Percentiles rank a stretch among this genome's conserved stretches.
These are phyloP conservation scores for Colletotrichum echinochloae DNA, from an alignment of 2,329 filamentous ascomycete species.

Conservation along the genomic window DNA sequence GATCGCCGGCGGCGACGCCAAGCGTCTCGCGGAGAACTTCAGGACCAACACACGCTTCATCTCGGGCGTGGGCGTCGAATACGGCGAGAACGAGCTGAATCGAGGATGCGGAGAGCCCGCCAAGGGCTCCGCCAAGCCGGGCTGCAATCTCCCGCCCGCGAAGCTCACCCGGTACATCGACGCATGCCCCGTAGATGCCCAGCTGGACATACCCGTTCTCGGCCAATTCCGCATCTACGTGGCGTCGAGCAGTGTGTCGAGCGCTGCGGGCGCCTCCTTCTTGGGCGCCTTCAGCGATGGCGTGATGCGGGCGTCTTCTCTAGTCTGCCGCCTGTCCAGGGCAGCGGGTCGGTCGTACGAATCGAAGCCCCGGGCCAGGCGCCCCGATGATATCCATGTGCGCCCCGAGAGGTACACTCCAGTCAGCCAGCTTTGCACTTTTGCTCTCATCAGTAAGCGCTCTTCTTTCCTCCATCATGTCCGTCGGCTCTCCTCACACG, in stretches of 20 bases:
- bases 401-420: slow-evolving; percentile 76
- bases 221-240: slow-evolving; percentile 83
- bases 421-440: slow-evolving; percentile 69
- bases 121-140: slow-evolving; percentile 62
- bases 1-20: slow-evolving; percentile 70
- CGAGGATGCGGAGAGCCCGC: slow-evolving; percentile 53
- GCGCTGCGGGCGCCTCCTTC: slow-evolving; percentile 61
- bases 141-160: slow-evolving; percentile 71
- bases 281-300: slow-evolving; percentile 68
- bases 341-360: slow-evolving; percentile 72
- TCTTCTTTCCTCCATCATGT: neutral
- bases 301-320: slow-evolving; percentile 62
- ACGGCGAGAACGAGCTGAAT: slow-evolving; percentile 64
- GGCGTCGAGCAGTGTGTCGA: slow-evolving; percentile 70
- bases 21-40: slow-evolving; percentile 75
- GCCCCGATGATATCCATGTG: slow-evolving; percentile 73
- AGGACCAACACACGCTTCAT: slow-evolving; percentile 78
- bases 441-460: slow-evolving; percentile 71
- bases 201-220: slow-evolving; percentile 81
- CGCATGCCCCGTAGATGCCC: slow-evolving; percentile 80
- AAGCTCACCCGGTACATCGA: slow-evolving; percentile 81
- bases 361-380: slow-evolving; percentile 60
- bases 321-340: slow-evolving; percentile 69
- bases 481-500: neutral
- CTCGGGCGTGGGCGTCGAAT: slow-evolving; percentile 76